Percentiles rank a stretch among this genome's conserved stretches.
Evolutionary conservation across 805 yeast species (phyloP).

Genomic region (Candida sakaeoensis): DNA sequence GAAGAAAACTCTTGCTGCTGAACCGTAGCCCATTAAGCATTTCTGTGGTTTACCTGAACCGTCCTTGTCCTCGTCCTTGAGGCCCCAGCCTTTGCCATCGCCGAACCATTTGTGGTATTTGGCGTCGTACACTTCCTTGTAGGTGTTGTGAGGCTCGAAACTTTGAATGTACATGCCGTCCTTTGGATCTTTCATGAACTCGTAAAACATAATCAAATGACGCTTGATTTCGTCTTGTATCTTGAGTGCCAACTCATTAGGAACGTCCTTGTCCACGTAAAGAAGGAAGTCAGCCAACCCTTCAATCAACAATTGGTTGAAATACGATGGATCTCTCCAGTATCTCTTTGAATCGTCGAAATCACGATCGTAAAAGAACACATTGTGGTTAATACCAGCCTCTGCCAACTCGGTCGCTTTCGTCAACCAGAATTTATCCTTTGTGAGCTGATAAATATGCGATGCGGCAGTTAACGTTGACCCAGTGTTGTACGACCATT

Average conservation of each 20-base stretch:
- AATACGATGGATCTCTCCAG: conserved; percentile 63
- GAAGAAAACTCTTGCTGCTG: conserved; percentile 68
- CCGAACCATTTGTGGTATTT: conserved; percentile 53
- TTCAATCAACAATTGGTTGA: conserved; percentile 60
- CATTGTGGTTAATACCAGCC: conserved; percentile 56
- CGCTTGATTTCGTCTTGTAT: conserved; percentile 45
- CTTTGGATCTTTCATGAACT: conserved; percentile 51
- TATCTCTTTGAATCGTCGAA: conserved; percentile 51
- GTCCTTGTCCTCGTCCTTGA: conserved; percentile 51
- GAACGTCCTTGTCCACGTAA: conserved; percentile 42
- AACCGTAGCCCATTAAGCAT: conserved; percentile 58
- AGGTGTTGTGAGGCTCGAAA: conserved; percentile 55
- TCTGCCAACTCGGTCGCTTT: conserved; percentile 48
- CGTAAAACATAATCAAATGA: conserved; percentile 54
- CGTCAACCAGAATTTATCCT: conserved; percentile 47
- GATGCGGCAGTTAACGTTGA: conserved; percentile 56
- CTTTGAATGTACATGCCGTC: conserved; percentile 60
- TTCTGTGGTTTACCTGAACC: conserved; percentile 42
- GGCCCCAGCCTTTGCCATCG: conserved; percentile 46
- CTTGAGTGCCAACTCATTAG: conserved; percentile 31
- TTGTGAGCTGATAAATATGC: conserved; percentile 47
- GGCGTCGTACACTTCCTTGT: conserved; percentile 44
- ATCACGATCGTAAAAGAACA: conserved; percentile 62
- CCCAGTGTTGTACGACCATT: conserved; percentile 69
- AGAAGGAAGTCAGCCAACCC: conserved; percentile 65